Evolutionary conservation across 2,329 filamentous ascomycete genomes (phyloP).

Genomic region (Colletotrichum magnum): DNA sequence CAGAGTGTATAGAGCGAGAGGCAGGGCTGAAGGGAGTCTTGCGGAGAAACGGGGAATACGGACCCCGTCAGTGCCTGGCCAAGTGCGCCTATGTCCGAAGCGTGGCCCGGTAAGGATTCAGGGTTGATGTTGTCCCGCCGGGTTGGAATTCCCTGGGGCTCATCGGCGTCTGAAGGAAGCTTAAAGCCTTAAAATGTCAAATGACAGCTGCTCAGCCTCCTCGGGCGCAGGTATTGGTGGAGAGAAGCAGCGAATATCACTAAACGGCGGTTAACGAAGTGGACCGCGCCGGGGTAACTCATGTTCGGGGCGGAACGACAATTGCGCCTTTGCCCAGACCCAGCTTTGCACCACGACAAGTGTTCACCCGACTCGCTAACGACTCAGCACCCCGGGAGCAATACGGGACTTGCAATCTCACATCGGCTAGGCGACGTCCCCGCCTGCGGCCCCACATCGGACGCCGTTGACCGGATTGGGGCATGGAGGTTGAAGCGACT

Average conservation of each 20-base stretch:
- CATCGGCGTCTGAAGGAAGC: slow-evolving; percentile 1
- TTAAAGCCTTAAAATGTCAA: slow-evolving; percentile 11
- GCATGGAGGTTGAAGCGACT: slow-evolving; percentile 10
- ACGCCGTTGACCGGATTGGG: slow-evolving; percentile 20
- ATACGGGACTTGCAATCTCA: slow-evolving; percentile 18
- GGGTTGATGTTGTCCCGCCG: slow-evolving; percentile 7
- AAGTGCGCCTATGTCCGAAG: not conserved
- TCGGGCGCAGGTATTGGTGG: not conserved
- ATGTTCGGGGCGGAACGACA: slow-evolving; percentile 27
- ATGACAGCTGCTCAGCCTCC: slow-evolving; percentile 28
- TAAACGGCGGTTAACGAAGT: slow-evolving; percentile 11
- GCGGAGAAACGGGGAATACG: slow-evolving; percentile 16
- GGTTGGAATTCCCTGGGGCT: not conserved
- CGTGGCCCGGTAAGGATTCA: not conserved
- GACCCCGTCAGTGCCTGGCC: slow-evolving; percentile 18
- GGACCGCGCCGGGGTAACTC: slow-evolving; percentile 31
- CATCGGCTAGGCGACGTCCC: slow-evolving; percentile 8
- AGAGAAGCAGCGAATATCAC: not conserved
- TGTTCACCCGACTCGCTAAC: slow-evolving; percentile 18
- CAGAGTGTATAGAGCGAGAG: not conserved
- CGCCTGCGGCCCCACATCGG: slow-evolving; percentile 21
- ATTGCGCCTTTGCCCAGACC: slow-evolving; percentile 31
- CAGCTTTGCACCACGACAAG: slow-evolving; percentile 10
- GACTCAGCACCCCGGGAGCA: slow-evolving; percentile 10
- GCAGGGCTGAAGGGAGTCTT: not conserved